Conservation (phyloP, 345 rosid species). For the Limnanthes douglasii region DNA sequence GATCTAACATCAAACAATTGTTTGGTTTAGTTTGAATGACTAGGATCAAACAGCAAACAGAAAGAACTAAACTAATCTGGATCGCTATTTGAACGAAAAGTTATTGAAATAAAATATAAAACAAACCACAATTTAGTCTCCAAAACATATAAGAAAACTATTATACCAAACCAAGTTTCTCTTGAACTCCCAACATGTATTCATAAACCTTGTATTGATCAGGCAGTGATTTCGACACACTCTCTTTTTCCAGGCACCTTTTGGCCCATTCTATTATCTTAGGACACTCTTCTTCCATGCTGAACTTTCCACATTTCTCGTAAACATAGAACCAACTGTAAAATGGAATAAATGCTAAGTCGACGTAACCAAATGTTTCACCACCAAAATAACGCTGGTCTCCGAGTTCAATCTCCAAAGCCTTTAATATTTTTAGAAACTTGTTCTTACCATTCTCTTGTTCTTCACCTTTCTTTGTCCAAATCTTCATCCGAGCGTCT, state of each 20-base stretch:
- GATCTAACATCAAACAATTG: too few species aligned
- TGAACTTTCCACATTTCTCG: slow-evolving; percentile 14
- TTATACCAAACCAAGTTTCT: too few species aligned
- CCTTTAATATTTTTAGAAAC: slow-evolving; percentile 14
- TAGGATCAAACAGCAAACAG: too few species aligned
- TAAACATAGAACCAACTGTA: slow-evolving; percentile 18
- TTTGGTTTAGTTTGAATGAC: too few species aligned
- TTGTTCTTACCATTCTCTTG: slow-evolving; percentile 15
- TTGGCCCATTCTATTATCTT: slow-evolving; percentile 18
- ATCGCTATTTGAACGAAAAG: too few species aligned
- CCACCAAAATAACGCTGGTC: slow-evolving; percentile 17
- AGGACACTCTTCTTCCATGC: slow-evolving; percentile 16
- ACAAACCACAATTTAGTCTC: too few species aligned
- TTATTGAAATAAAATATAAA: too few species aligned
- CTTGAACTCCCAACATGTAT: too few species aligned
- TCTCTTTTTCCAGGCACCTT: slow-evolving; percentile 11
- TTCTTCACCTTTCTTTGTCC: slow-evolving; percentile 20
- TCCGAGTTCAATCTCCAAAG: slow-evolving; percentile 20
- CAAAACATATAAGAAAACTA: too few species aligned
- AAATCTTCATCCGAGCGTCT: slow-evolving; percentile 5
- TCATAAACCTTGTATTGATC: slow-evolving; percentile 15
- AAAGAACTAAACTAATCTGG: too few species aligned
- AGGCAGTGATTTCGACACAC: slow-evolving; percentile 16
- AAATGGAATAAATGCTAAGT: slow-evolving; percentile 16
- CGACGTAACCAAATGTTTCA: slow-evolving; percentile 15